Conservation (phyloP, 805 yeast genomes). For the Starmerella riodocensis region DNA sequence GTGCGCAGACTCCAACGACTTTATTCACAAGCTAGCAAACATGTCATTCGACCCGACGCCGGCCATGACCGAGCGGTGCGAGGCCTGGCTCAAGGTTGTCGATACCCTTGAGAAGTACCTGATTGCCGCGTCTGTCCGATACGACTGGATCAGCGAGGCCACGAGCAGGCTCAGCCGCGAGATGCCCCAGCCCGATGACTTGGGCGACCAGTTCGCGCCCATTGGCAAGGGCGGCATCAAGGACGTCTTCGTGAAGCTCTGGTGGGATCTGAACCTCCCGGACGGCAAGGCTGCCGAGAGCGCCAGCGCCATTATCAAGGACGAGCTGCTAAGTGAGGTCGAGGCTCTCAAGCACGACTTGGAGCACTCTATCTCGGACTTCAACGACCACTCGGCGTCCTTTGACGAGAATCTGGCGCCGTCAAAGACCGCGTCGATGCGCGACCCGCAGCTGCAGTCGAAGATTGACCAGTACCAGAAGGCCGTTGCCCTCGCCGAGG, state of each 20-base stretch:
- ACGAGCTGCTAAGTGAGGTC: constrained; percentile 49
- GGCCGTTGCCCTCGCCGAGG: constrained; percentile 16
- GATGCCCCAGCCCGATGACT: constrained; percentile 8
- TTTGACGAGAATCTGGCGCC: constrained; percentile 31
- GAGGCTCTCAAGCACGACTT: constrained; percentile 64
- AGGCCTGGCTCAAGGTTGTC: constrained; percentile 74
- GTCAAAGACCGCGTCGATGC: constrained; percentile 1
- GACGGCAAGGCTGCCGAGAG: constrained; percentile 39
- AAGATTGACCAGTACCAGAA: constrained; percentile 33
- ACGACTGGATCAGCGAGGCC: constrained; percentile 55
- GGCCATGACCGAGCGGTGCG: constrained; percentile 65
- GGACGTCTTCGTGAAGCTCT: constrained; percentile 60
- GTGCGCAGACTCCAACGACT: too few species aligned
- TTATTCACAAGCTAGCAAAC: too few species aligned
- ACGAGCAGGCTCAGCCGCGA: constrained; percentile 24
- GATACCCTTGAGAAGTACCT: constrained; percentile 63
- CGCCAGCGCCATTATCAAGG: constrained; percentile 45
- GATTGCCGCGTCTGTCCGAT: constrained; percentile 24
- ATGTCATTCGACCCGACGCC: constrained; percentile 57
- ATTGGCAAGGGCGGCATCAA: constrained; percentile 69
- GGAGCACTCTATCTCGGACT: constrained; percentile 74
- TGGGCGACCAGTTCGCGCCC: constrained; percentile 42
- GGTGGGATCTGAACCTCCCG: constrained; percentile 41
- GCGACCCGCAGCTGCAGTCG: constrained; percentile 23
- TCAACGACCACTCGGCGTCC: constrained; percentile 57